phyloP scores from a whole-genome alignment of 2,329 filamentous ascomycete genomes.

The Diaporthe vaccinii region DNA sequence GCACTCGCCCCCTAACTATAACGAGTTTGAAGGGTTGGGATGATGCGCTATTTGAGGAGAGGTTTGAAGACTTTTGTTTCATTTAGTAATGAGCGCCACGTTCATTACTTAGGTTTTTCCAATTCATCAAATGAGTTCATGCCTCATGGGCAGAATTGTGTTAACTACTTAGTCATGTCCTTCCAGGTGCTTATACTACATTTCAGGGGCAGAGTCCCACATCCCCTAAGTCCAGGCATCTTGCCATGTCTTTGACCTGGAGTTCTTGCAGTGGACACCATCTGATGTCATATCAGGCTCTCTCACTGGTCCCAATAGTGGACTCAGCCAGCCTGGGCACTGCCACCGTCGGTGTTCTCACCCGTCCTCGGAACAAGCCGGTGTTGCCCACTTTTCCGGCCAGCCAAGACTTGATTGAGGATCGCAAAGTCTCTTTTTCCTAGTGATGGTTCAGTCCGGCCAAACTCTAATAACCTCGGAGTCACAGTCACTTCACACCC shows the following conservation, averaged over 20 bases:
- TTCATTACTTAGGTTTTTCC: no score
- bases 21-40: no score
- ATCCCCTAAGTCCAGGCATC: background rate
- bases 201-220: background rate
- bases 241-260: background rate
- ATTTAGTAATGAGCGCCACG: no score
- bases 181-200: no score
- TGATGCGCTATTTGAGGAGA: no score
- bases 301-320: background rate
- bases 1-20: no score
- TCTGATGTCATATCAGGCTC: background rate
- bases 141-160: no score
- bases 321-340: background rate
- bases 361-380: constrained; percentile 3
- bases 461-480: background rate
- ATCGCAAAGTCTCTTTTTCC: background rate
- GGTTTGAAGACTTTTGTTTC: no score
- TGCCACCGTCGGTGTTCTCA: background rate
- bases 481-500: background rate
- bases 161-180: no score
- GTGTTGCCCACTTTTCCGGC: background rate
- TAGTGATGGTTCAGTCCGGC: constrained; percentile 12
- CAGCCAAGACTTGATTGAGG: background rate
- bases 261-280: background rate
- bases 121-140: no score